Evolutionary conservation across 192 early-diverging fungal species (phyloP), one percentile per base, ranked within the genome.

Genomic region (Coemansia sp.): DNA sequence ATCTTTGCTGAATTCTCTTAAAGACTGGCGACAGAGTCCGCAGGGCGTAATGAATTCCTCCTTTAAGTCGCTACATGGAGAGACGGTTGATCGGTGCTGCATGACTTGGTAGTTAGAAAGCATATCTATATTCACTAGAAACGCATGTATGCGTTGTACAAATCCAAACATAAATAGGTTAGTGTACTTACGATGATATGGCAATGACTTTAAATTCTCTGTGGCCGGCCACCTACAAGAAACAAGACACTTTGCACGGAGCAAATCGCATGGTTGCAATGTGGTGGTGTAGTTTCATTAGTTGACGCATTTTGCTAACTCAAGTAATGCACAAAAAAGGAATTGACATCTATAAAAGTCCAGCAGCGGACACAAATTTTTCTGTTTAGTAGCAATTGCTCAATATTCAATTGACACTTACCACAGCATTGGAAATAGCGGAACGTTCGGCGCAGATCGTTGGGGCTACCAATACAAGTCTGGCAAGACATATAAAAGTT

Each of bases 371-470:
- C n/a, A n/a, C n/a, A n/a, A n/a, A n/a, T n/a, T n/a, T n/a, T n/a
- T n/a, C n/a, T n/a, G n/a, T n/a, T n/a, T n/a, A n/a, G n/a, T n/a
- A n/a, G n/a, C n/a, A n/a, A n/a, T n/a, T n/a, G n/a, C n/a, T n/a
- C n/a, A n/a, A n/a, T n/a, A n/a, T n/a, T n/a, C n/a, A n/a, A n/a
- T n/a, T n/a, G n/a, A 18, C 10, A 50, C 74, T 66, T 81, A 89
- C 86, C 47, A 97, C 86, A 19, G 92, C 94, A 56, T 91, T 95
- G 9, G 85, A 81, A 59, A 91, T 83, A 3, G 91, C 92, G 13
- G 91, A 91, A 32, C 92, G 79, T 71, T 97, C 94, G 33, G 91
- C 94, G 57, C 94, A 96, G 44, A 93, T 87, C 25, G 89, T 82
- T 11, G 83, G 91, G 36, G 80, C 54, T 68, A 63, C 33, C 30